Base-by-base conservation (phyloP, 2,329 filamentous ascomycete species). In the Colletotrichum karsti region DNA sequence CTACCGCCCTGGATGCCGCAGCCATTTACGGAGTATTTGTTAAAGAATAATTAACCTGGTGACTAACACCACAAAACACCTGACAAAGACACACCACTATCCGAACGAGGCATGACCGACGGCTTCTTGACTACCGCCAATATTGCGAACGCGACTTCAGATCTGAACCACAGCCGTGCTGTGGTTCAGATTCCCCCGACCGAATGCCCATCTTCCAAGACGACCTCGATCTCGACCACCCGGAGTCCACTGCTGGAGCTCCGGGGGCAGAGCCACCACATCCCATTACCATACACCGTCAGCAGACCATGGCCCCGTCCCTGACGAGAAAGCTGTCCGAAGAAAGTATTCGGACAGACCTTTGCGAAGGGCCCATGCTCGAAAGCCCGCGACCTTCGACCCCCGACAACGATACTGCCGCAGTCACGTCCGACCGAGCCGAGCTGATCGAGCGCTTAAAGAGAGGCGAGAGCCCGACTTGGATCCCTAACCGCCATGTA, bases 381-480 rank as follows among this genome's bases (percentile, higher is more conserved):
- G 84, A 86, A 50, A 83, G 78, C 54, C 82, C 82, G 15, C 69
- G 60, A 24, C 62, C 55, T 12, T 71, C 63, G 33, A 77, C 78
- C 1, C 79, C 79, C 5, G 77, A 78, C 26, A 71, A 72, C 22
- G 75, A 76, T 33, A 48, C 66, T 6, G 65, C 73, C 8, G 73
- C 71, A n/a, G 70, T 80, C 12, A 84, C 83, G 37, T 85, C 84
- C 18, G 90, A 94, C 77, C 88, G 95, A 71, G 89, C 90, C 64
- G 92, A 95, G 78, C 83, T 97, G 73, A 98, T 98, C 64, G 89
- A 94, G 79, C 88, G 91, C 71, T 86, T 98, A 72, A 98, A 98
- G 82, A 89, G 88, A 77, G 90, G 90, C 33, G 90, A 94, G 79
- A 92, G 89, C 74, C 91, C 93, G 39, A 88, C 89, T 5, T 96